Base-by-base conservation (phyloP, 441 rosid genomes). In the Daphne laureola region DNA sequence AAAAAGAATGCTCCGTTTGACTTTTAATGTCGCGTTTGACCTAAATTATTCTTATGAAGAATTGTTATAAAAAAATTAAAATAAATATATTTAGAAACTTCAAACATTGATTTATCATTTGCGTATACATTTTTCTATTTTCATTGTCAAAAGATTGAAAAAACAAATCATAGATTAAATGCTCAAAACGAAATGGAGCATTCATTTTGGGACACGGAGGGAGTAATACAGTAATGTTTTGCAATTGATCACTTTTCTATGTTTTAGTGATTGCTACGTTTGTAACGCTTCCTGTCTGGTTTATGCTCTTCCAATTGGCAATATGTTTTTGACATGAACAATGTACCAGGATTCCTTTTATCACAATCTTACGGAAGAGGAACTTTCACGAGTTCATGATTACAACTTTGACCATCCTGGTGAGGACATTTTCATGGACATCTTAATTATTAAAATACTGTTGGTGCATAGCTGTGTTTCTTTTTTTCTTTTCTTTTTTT, bases 401-500 rank as follows among this genome's bases (percentile, higher is more conserved):
- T 94, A 90, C 84, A 94, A 94, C 76, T 94, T 90, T 81, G 99
- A 94, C 72, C 99, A 90, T 81, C 99, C 97, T 49, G 97, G 99
- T 93, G 78, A 86, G 95, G 61, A 61, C 66, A 72, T 68, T 70
- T 73, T 54, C 49, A 25, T 46, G 36, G 43, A 55, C 41, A 52
- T 53, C 46, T 52, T n/a, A 46, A 41, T 13, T 54, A 21, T 53
- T 15, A 52, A 50, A 41, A 21, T 21, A 38, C 12, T 13, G 14
- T 17, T 35, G 14, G 44, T 8, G 40, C 17, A 43, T 17, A 4
- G 13, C 16, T 15, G 17, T 52, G 12, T 58, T 43, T 17, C 57
- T 45, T 47, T 55, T 17, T 49, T 8, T 14, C 31, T 17, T 16
- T 9, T 17, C 57, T 45, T 47, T 55, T 17, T 49, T 8, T 14